phyloP scores from a whole-genome alignment of 78 protist genomes.

The Cyanophora paradoxa region DNA sequence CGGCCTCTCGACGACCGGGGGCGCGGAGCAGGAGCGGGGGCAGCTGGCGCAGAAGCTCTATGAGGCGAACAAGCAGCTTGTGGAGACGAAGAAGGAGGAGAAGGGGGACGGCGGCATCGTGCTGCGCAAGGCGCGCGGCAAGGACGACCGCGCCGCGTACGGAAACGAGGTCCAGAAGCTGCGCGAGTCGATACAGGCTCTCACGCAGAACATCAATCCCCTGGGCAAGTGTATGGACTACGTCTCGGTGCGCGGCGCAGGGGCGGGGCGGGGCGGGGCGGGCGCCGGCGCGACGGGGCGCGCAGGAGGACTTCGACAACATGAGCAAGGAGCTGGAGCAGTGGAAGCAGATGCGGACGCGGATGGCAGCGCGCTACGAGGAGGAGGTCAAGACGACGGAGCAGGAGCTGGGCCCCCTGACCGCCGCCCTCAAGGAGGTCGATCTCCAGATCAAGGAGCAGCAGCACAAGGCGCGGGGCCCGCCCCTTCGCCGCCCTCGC shows the following conservation, averaged over 20 bases:
- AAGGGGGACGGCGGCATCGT: neutral
- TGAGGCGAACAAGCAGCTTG: neutral
- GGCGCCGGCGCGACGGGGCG: too few species aligned
- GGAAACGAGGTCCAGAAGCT: neutral
- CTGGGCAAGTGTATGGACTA: neutral
- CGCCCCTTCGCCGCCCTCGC: too few species aligned
- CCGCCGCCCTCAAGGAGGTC: neutral
- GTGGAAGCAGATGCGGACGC: neutral
- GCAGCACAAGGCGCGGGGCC: constrained; percentile 2
- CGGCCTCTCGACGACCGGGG: too few species aligned
- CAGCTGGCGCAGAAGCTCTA: neutral
- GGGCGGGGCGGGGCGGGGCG: too few species aligned
- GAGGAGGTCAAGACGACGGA: constrained; percentile 1
- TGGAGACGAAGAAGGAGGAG: neutral
- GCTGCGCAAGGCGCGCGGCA: neutral
- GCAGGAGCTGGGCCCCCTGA: neutral
- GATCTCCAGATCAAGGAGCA: neutral
- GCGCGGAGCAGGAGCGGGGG: too few species aligned
- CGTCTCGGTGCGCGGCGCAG: too few species aligned
- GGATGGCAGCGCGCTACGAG: neutral
- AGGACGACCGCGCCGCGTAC: neutral
- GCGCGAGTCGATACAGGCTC: neutral
- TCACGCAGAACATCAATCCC: neutral
- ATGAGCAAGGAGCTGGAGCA: constrained; percentile 20
- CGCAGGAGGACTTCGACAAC: constrained; percentile 32